Evolutionary conservation across 2,329 filamentous ascomycete species (phyloP), one percentile per base, ranked within the genome.

Genomic region (Capronia coronata): DNA sequence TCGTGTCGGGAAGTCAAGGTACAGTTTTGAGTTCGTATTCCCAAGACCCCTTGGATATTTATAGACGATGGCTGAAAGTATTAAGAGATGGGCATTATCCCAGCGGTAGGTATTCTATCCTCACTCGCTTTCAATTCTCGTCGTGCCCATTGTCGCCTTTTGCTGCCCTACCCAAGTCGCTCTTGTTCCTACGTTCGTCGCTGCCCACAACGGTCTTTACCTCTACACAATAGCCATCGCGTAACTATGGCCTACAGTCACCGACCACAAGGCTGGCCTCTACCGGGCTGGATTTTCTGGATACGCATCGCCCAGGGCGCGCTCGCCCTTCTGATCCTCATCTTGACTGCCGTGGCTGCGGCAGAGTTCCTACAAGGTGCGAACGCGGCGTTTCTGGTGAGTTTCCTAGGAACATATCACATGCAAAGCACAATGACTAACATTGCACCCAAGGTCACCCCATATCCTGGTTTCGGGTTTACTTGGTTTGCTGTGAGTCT

Each of bases 241-340:
- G 8, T 21, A 41, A 11, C 13, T 9, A 41, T 41, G 38, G 23
- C 13, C 9, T 25, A 11, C 21, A 27, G 8, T 41, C 19, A 8
- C 21, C 19, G 38, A 25, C 27, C 29, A 14, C 7, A 2, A 3
- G 40, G 40, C 23, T 43, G 25, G 42, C 14, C 21, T 27, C 7
- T 49, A 32, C 47, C 47, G 13, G 32, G 29, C 21, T 49, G 47
- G 47, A n/a, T 80, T 25, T 71, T 79, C 58, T 78, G 82, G 34
- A 71, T 86, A 56, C 84, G 87, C 64, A 75, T 77, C 50, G 71
- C 79, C 42, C 83, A 90, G 61, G 76, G 73, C 10, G 58, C 87
- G 35, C 79, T 93, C 59, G 75, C 81, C 34, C 71, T 91, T 54
- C 80, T 90, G 57, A 79, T 89, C 60, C 76, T 94, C 3, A 87